Percentiles rank a stretch among this genome's conserved stretches.
phyloP scores from a whole-genome alignment of 495 filamentous ascomycete genomes.

The Usnea hakonensis region DNA sequence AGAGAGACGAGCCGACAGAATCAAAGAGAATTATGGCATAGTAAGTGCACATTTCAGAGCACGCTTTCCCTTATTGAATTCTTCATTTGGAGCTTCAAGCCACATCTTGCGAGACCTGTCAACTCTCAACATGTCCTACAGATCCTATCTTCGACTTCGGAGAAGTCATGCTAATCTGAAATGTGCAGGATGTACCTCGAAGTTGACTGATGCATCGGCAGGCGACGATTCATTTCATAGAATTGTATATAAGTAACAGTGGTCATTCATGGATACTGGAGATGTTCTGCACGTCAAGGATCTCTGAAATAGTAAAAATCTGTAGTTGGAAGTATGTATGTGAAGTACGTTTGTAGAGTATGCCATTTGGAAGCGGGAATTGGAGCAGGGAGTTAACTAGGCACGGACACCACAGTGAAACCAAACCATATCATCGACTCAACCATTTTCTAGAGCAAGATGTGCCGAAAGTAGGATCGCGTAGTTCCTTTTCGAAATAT shows the following conservation, averaged over 20 bases:
- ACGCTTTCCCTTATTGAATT: no score
- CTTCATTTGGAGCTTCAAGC: no score
- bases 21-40: slow-evolving; percentile 87
- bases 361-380: neutral
- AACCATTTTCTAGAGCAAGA: no score
- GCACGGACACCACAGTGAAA: no score
- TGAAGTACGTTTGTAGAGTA: no score
- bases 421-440: no score
- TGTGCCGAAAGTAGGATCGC: no score
- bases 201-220: neutral
- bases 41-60: no score
- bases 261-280: neutral
- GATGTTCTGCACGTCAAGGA: neutral
- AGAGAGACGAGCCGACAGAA: slow-evolving; percentile 71
- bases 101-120: no score
- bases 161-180: no score
- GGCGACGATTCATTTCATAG: neutral
- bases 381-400: neutral
- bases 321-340: neutral
- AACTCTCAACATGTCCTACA: no score
- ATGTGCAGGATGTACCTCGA: neutral
- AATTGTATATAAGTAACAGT: neutral
- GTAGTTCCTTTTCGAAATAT: neutral
- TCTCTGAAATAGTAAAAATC: neutral
- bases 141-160: no score